These are phyloP conservation scores for Cordyceps javanica DNA, from an alignment of 2,329 filamentous ascomycete genomes.

Conservation along the genomic window DNA sequence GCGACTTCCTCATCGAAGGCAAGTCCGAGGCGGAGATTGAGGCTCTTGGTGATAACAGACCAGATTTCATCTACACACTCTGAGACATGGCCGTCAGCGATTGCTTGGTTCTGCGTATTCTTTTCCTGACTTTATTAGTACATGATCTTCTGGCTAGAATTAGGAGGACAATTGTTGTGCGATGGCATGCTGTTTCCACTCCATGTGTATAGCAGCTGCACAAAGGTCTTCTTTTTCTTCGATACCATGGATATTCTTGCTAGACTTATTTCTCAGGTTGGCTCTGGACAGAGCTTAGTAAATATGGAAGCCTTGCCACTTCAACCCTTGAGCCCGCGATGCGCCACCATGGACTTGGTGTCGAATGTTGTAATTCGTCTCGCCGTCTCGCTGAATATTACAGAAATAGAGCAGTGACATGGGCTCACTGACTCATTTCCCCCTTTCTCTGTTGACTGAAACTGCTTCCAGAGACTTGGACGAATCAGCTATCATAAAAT, in stretches of 20 bases:
- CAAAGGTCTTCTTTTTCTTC: background rate
- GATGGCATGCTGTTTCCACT: background rate
- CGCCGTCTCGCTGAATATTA: too few species aligned
- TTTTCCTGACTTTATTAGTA: background rate
- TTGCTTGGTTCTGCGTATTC: background rate
- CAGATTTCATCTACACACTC: conserved; percentile 65
- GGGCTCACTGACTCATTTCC: background rate
- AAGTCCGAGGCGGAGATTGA: conserved; percentile 57
- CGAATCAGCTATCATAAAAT: background rate
- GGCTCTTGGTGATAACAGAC: conserved; percentile 61
- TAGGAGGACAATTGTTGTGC: background rate
- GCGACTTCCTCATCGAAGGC: conserved; percentile 60
- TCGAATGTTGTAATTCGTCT: too few species aligned
- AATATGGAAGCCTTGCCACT: background rate
- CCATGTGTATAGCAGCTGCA: background rate
- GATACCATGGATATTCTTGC: background rate
- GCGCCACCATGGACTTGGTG: too few species aligned
- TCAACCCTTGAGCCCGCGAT: background rate
- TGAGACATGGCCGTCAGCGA: conserved; percentile 23
- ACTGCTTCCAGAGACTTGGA: background rate
- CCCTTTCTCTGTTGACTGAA: background rate
- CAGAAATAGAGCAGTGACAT: too few species aligned
- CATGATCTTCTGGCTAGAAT: background rate
- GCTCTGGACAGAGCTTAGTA: background rate
- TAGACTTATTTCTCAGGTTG: background rate